phyloP scores from a whole-genome alignment of 1,139 yeast genomes.

The Yamadazyma sp. region DNA sequence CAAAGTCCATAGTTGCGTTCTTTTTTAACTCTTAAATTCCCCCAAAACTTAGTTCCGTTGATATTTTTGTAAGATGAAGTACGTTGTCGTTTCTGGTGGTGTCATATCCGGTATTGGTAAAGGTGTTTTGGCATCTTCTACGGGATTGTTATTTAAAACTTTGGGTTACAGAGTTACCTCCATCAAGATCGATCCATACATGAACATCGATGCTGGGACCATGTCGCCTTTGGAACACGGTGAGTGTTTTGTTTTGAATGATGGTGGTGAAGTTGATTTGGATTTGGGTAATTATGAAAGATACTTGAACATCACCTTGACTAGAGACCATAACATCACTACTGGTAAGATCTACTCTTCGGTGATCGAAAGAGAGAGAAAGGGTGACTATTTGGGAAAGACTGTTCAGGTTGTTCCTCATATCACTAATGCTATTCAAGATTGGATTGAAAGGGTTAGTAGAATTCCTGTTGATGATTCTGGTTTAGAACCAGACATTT shows the following conservation, averaged over 20 bases:
- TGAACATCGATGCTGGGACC: constrained; percentile 99
- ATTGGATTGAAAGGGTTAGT: constrained; percentile 95
- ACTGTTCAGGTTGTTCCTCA: constrained; percentile 99
- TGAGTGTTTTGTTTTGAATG: constrained; percentile 95
- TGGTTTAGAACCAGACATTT: constrained; percentile 86
- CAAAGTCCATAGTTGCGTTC: constrained; percentile 21
- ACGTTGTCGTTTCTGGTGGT: constrained; percentile 99
- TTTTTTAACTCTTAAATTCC: constrained; percentile 1
- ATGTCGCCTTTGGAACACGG: constrained; percentile 99
- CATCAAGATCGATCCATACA: constrained; percentile 96
- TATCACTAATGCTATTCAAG: constrained; percentile 94
- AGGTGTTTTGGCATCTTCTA: constrained; percentile 95
- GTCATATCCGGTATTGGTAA: constrained; percentile 99
- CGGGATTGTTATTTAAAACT: constrained; percentile 92
- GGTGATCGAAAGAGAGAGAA: constrained; percentile 93
- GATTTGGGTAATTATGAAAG: constrained; percentile 98
- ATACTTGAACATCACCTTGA: constrained; percentile 87
- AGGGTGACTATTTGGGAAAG: constrained; percentile 96
- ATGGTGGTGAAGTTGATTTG: constrained; percentile 98
- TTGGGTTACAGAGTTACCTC: constrained; percentile 93
- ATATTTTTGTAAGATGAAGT: constrained; percentile 61
- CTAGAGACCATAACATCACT: constrained; percentile 93
- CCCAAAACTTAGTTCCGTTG: background rate
- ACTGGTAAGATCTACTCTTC: constrained; percentile 96
- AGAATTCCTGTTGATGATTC: constrained; percentile 89